Evolutionary conservation across 2,329 filamentous ascomycete species (phyloP).

Genomic region (Lachnellula cervina): DNA sequence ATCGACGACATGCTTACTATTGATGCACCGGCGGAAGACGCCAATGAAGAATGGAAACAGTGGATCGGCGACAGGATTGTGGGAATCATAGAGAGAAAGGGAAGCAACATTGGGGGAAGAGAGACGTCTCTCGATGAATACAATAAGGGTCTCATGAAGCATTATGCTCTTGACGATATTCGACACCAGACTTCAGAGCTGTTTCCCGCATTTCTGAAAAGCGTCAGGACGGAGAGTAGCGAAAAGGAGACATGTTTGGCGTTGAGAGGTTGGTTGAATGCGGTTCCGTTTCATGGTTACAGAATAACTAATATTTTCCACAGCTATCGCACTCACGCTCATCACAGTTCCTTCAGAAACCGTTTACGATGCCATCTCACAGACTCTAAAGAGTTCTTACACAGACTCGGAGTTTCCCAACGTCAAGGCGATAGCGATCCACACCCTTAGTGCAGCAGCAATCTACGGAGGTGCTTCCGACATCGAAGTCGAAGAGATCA

Average conservation of each 20-base stretch:
- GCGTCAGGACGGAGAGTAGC: constrained; percentile 56
- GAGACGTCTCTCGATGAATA: constrained; percentile 55
- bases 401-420: constrained; percentile 51
- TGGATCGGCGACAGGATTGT: constrained; percentile 56
- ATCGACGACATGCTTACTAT: constrained; percentile 44
- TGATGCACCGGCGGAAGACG: constrained; percentile 42
- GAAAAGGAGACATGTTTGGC: constrained; percentile 60
- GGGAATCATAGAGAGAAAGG: constrained; percentile 63
- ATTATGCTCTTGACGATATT: constrained; percentile 58
- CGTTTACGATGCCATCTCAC: constrained; percentile 53
- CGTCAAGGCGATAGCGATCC: constrained; percentile 63
- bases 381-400: constrained; percentile 54
- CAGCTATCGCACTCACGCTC: constrained; percentile 57
- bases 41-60: constrained; percentile 51
- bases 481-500: constrained; percentile 56
- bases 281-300: background rate
- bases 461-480: constrained; percentile 63
- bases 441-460: constrained; percentile 54
- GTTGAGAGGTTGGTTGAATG: constrained; percentile 44
- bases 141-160: constrained; percentile 54
- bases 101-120: constrained; percentile 58
- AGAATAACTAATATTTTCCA: constrained; percentile 2
- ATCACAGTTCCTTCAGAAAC: constrained; percentile 57
- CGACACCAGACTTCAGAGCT: constrained; percentile 50
- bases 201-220: constrained; percentile 55